Conservation (phyloP, 2,329 filamentous ascomycete genomes). For the Phialemoniopsis sp. region DNA sequence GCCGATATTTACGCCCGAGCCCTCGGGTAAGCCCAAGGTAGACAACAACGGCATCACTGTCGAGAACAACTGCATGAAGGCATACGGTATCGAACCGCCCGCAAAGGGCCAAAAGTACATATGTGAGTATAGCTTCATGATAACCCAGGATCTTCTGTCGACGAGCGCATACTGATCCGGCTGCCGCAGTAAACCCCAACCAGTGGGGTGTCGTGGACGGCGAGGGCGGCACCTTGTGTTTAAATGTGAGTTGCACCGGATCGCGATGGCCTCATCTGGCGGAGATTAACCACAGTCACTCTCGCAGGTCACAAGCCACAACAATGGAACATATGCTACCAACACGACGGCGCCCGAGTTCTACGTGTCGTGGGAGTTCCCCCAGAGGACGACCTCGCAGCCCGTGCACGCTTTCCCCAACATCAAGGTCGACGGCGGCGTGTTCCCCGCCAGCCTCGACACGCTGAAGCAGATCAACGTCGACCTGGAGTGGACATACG, state of each 20-base stretch:
- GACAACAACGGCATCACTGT: constrained; percentile 27
- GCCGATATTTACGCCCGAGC: constrained; percentile 35
- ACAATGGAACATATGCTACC: constrained; percentile 46
- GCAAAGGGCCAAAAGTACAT: constrained; percentile 40
- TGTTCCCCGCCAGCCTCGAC: constrained; percentile 36
- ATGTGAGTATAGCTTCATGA: constrained; percentile 40
- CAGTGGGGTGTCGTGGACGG: constrained; percentile 44
- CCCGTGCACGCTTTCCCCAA: constrained; percentile 54
- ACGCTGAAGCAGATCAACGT: constrained; percentile 33
- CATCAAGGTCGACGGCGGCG: constrained; percentile 36
- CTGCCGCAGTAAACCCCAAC: constrained; percentile 47
- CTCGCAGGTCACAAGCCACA: constrained; percentile 38
- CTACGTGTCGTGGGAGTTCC: constrained; percentile 49
- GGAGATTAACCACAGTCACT: background rate
- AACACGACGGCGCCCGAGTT: constrained; percentile 41
- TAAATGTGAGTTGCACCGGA: constrained; percentile 41
- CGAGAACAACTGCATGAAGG: constrained; percentile 33
- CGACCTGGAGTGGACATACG: constrained; percentile 45
- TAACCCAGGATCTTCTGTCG: too few species aligned
- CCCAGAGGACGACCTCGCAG: constrained; percentile 29
- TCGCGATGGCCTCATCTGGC: background rate
- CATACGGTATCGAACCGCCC: constrained; percentile 39
- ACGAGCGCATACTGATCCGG: too few species aligned
- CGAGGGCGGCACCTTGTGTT: constrained; percentile 36
- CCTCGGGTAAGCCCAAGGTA: constrained; percentile 6